A percentile compares a stretch with the other conserved stretches of the same genome.
Conservation (phyloP, 1,284 basidiomycete species). For the Fistulinella cinereoalba region DNA sequence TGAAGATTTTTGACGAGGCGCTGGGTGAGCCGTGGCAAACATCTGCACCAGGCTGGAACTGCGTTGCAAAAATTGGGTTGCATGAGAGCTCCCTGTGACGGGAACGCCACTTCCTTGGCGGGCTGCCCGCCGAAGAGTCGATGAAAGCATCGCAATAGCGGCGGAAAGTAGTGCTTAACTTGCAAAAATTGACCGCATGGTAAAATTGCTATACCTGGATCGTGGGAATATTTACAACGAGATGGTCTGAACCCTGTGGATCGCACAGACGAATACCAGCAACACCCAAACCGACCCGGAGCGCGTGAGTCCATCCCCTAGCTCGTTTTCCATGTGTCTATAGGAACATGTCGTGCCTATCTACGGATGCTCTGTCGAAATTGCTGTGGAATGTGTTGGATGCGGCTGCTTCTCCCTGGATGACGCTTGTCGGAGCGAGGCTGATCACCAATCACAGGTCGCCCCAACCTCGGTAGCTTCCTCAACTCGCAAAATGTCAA, state of each 20-base stretch:
- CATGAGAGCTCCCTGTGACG: too few species aligned
- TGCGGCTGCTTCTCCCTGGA: conserved; percentile 35
- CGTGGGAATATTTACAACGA: conserved; percentile 25
- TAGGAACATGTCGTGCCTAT: neutral
- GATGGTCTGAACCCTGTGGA: neutral
- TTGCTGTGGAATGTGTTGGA: conserved; percentile 37
- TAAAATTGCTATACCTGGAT: conserved; percentile 24
- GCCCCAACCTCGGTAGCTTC: conserved; percentile 11
- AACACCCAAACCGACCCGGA: conserved; percentile 36
- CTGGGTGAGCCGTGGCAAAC: conserved; percentile 13
- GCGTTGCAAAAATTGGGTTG: neutral
- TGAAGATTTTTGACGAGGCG: too few species aligned
- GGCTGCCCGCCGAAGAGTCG: conserved; percentile 12
- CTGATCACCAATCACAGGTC: conserved; percentile 24
- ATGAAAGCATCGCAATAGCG: conserved; percentile 19
- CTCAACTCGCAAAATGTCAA: conserved; percentile 56
- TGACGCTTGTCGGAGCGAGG: conserved; percentile 26
- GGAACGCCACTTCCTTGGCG: too few species aligned
- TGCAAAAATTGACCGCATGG: neutral
- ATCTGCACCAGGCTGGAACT: conserved; percentile 4
- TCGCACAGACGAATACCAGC: conserved; percentile 17
- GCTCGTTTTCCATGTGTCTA: conserved; percentile 1
- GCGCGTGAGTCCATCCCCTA: conserved; percentile 40
- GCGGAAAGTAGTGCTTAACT: too few species aligned
- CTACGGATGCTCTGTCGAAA: conserved; percentile 9